These are phyloP conservation scores for Bruguiera parviflora DNA, from an alignment of 345 rosid genomes.

Conservation along the genomic window DNA sequence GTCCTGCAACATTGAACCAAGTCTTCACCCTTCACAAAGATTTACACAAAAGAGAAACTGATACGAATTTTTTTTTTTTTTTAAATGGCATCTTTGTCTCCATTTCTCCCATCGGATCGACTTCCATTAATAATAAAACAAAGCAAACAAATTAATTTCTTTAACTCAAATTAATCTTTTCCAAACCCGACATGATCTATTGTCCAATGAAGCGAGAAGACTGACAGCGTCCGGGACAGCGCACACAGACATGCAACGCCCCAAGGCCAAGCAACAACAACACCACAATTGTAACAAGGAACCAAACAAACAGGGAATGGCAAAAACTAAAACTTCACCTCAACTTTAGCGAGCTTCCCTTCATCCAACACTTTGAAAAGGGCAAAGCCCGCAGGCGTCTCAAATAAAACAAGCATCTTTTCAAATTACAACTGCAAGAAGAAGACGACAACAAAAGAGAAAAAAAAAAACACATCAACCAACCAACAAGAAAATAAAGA, in stretches of 20 bases:
- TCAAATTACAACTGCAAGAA: not conserved
- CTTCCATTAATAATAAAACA: too few relatives aligned
- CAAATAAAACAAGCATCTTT: slow-evolving; percentile 55
- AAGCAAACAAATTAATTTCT: too few relatives aligned
- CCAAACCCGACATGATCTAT: too few relatives aligned
- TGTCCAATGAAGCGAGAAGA: too few relatives aligned
- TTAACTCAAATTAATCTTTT: too few relatives aligned
- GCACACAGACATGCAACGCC: too few relatives aligned
- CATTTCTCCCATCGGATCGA: too few relatives aligned
- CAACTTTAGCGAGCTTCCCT: slow-evolving; percentile 56
- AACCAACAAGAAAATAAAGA: not conserved
- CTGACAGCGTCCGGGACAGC: too few relatives aligned
- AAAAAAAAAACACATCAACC: not conserved
- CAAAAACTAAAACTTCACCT: slow-evolving; percentile 31
- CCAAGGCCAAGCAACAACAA: too few relatives aligned
- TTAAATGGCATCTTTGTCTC: too few relatives aligned
- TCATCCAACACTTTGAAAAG: slow-evolving; percentile 60
- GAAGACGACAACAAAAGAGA: not conserved
- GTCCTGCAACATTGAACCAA: slow-evolving; percentile 35
- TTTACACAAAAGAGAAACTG: not conserved
- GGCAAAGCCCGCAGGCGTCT: slow-evolving; percentile 65
- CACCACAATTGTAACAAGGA: not conserved
- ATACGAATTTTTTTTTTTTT: too few relatives aligned
- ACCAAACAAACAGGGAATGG: not conserved
- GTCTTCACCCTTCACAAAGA: not conserved